Evolutionary conservation across 306 rosid species (phyloP), one percentile per base, ranked within the genome.

Genomic region (Vigna hirtella): DNA sequence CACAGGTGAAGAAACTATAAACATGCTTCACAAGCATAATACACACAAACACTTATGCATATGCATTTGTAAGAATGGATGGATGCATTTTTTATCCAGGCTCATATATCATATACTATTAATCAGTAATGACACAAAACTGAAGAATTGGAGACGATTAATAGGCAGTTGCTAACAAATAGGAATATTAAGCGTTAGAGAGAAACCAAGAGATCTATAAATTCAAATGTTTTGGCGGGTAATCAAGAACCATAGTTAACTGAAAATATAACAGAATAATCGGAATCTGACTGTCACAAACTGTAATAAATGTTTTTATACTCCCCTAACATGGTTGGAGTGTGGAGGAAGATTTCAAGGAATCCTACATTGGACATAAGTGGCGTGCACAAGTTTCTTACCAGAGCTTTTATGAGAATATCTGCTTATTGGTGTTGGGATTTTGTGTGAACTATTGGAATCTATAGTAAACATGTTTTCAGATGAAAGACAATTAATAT

Each of bases 1-100:
- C 91, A 89, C 87, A 83, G 93, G 93, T 89, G 76, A 43, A 24
- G 16, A 66, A 28, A 34, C 49, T 71, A 67, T 47, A 67, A 43
- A 36, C 11, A 45, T 56, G 57, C 77, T 8, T 55, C 57, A n/a
- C 45, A 32, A 36, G 18, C 66, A 52, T 20, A 65, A 66, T 42
- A 20, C 32, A 65, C 34, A 17, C 34, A 17, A 7, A 17, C 10
- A 55, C 59, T 18, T 40, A 28, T 20, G 17, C 56, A 47, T 22
- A 7, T 66, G 17, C 20, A 57, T 56, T 43, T 47, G 5, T 18
- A 40, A n/a, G 62, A 65, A 43, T 48, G 8, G 32, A 42, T 28
- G 14, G 8, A 81, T 58, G 66, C 66, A 18, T 50, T 45, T 32
- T 68, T 57, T 58, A 5, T 77, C n/a, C 18, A 66, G 48, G 18